These are phyloP conservation scores for Medakamo hakoo DNA, from an alignment of 139 green algal genomes.

Conservation along the genomic window DNA sequence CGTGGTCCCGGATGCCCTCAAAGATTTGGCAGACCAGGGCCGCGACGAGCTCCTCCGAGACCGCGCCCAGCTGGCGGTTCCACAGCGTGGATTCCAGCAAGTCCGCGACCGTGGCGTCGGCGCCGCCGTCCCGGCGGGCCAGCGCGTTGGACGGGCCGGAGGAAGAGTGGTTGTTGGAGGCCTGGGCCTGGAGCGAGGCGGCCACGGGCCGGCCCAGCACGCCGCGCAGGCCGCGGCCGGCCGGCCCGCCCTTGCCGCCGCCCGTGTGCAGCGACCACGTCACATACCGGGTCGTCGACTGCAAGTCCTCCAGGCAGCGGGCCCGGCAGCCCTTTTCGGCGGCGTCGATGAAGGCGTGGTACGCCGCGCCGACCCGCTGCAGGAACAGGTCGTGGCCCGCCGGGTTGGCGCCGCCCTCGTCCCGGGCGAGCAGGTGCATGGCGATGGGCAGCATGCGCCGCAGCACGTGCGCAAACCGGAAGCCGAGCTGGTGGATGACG, in stretches of 20 bases:
- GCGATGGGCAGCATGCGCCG: slow-evolving; percentile 73
- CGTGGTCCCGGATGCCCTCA: slow-evolving; percentile 77
- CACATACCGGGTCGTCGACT: slow-evolving; percentile 76
- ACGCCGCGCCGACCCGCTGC: slow-evolving; percentile 55
- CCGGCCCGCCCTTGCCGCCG: neutral
- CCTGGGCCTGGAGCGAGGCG: neutral
- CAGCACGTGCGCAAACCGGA: slow-evolving; percentile 73
- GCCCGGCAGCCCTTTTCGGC: slow-evolving; percentile 29
- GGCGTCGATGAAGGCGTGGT: slow-evolving; percentile 70
- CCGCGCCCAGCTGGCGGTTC: slow-evolving; percentile 57
- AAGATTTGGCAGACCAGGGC: slow-evolving; percentile 81
- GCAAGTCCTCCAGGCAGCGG: slow-evolving; percentile 73
- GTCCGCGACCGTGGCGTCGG: slow-evolving; percentile 17
- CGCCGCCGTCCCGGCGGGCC: neutral
- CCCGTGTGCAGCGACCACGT: slow-evolving; percentile 86
- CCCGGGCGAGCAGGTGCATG: slow-evolving; percentile 69
- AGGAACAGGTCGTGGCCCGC: slow-evolving; percentile 76
- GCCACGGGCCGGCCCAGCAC: neutral
- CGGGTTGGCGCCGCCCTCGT: slow-evolving; percentile 50
- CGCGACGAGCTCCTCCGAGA: slow-evolving; percentile 74
- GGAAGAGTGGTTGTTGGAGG: neutral
- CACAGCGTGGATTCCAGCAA: slow-evolving; percentile 78
- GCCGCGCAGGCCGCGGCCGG: neutral
- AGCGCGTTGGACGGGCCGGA: slow-evolving; percentile 1
- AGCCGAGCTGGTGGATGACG: slow-evolving; percentile 82